phyloP scores from a whole-genome alignment of 495 filamentous ascomycete genomes.

The Hypoxylon intermedium region DNA sequence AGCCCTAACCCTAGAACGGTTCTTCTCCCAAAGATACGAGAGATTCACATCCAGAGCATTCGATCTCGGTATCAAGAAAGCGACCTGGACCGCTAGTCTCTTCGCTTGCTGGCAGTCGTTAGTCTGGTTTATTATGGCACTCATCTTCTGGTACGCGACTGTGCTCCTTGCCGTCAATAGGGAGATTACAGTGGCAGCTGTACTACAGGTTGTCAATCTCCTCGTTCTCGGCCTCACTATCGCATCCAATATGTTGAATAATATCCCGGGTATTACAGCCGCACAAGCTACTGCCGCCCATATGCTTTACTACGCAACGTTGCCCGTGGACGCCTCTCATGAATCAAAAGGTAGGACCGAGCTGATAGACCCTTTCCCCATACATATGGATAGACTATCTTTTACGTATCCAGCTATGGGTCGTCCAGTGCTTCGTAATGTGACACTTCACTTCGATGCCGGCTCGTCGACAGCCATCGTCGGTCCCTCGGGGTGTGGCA shows the following conservation, averaged over 20 bases:
- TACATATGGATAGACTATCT: conserved; percentile 63
- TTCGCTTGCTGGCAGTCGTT: conserved; percentile 82
- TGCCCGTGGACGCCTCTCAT: conserved; percentile 62
- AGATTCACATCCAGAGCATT: conserved; percentile 58
- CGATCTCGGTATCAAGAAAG: conserved; percentile 63
- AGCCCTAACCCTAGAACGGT: conserved; percentile 74
- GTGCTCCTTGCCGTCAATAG: conserved; percentile 60
- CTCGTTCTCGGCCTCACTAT: conserved; percentile 83
- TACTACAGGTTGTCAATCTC: conserved; percentile 80
- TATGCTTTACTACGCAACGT: conserved; percentile 73
- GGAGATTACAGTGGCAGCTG: conserved; percentile 56
- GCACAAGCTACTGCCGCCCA: conserved; percentile 74
- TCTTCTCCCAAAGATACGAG: conserved; percentile 73
- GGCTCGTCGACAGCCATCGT: conserved; percentile 77
- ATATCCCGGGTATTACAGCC: conserved; percentile 80
- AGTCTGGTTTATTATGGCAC: conserved; percentile 75
- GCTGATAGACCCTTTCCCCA: conserved; percentile 61
- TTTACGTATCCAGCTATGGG: conserved; percentile 74
- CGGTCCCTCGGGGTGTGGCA: conserved; percentile 84
- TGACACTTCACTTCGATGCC: conserved; percentile 66
- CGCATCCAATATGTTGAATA: conserved; percentile 68
- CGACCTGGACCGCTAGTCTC: conserved; percentile 69
- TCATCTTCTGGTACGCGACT: conserved; percentile 86
- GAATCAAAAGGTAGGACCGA: conserved; percentile 62
- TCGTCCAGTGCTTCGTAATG: conserved; percentile 60